These are phyloP conservation scores for Rutstroemia sydowiana DNA, from an alignment of 2,329 filamentous ascomycete species.

Conservation along the genomic window DNA sequence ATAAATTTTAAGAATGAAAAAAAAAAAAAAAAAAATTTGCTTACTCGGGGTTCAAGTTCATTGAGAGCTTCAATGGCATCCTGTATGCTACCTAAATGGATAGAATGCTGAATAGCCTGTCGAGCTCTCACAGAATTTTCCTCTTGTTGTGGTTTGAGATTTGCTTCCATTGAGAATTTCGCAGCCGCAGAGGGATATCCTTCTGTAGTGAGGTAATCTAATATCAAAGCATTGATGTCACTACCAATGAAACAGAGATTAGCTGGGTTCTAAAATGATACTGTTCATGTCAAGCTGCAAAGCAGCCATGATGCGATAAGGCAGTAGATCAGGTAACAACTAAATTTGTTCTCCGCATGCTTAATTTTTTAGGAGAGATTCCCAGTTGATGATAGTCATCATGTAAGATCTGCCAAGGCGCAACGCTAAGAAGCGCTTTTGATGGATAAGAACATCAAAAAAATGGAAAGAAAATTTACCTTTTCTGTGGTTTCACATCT, in stretches of 20 bases:
- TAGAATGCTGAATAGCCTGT: conserved; percentile 76
- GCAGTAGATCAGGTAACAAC: conserved; percentile 60
- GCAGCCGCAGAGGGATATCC: conserved; percentile 89
- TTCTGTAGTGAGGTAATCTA: conserved; percentile 95
- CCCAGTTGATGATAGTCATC: conserved; percentile 93
- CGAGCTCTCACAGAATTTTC: conserved; percentile 67
- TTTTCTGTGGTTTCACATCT: conserved; percentile 80
- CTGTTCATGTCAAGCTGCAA: neutral
- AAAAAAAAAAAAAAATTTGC: conserved; percentile 29
- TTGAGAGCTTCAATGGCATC: conserved; percentile 81
- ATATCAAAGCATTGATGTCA: conserved; percentile 89
- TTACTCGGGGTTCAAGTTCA: conserved; percentile 83
- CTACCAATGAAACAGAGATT: conserved; percentile 39
- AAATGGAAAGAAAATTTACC: conserved; percentile 48
- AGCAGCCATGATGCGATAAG: conserved; percentile 4
- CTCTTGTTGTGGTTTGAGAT: conserved; percentile 68
- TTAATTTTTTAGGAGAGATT: conserved; percentile 97
- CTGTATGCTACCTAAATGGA: conserved; percentile 80
- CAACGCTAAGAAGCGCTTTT: neutral
- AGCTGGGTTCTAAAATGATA: neutral
- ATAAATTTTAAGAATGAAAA: no score
- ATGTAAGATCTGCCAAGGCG: conserved; percentile 36
- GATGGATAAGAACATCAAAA: conserved; percentile 6
- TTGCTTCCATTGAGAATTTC: conserved; percentile 91
- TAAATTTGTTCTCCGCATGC: conserved; percentile 85